phyloP scores from a whole-genome alignment of 768 basidiomycete species.

The Termitomyces sp. region DNA sequence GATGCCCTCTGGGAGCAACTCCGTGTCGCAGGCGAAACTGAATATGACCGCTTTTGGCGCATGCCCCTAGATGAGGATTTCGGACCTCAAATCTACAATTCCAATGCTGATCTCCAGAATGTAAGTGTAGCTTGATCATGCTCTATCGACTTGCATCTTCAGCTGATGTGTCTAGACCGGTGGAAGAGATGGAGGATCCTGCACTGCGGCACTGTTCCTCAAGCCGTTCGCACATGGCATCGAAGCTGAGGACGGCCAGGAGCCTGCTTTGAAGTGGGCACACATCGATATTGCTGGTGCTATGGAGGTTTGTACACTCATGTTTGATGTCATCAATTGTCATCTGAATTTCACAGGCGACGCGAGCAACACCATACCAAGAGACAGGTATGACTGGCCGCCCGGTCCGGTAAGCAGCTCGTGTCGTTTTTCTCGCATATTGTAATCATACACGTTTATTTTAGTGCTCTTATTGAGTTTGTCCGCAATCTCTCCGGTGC shows the following conservation, averaged over 20 bases:
- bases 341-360: constrained; percentile 28
- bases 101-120: constrained; percentile 81
- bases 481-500: constrained; percentile 26
- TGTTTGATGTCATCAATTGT: not conserved
- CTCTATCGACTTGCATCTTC: not conserved
- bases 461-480: constrained; percentile 35
- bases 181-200: constrained; percentile 64
- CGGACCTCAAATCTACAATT: constrained; percentile 66
- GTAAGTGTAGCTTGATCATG: constrained; percentile 26
- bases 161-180: constrained; percentile 42
- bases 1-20: constrained; percentile 71
- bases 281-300: constrained; percentile 81
- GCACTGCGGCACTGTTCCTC: constrained; percentile 84
- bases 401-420: constrained; percentile 58
- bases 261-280: constrained; percentile 67
- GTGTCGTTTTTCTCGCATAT: not conserved
- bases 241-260: constrained; percentile 52
- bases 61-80: constrained; percentile 85
- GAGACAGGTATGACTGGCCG: constrained; percentile 78
- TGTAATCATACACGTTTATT: not conserved
- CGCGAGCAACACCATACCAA: constrained; percentile 52
- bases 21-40: constrained; percentile 59
- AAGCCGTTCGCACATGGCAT: constrained; percentile 77
- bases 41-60: constrained; percentile 85
- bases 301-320: constrained; percentile 55